A percentile compares a stretch with the other conserved stretches of the same genome.
phyloP scores from a whole-genome alignment of 495 filamentous ascomycete genomes.

The Podospora pseudocomata region DNA sequence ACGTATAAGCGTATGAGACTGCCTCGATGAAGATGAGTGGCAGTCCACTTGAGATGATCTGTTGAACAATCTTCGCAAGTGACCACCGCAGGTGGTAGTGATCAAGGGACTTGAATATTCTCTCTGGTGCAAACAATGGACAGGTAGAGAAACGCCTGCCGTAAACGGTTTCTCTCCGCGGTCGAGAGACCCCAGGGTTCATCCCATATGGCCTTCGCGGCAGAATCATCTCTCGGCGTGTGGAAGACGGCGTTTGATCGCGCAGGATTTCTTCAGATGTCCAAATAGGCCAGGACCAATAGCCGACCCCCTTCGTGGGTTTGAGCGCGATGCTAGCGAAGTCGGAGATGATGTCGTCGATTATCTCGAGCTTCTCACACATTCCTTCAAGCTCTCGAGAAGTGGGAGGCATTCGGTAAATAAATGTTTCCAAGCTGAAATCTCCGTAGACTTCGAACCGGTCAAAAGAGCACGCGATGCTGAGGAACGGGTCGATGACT shows the following conservation, averaged over 20 bases:
- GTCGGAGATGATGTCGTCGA: neutral
- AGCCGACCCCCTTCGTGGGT: neutral
- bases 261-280: no score
- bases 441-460: neutral
- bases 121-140: no score
- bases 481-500: neutral
- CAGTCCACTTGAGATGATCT: neutral
- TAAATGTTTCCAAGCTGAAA: no score
- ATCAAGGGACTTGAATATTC: neutral
- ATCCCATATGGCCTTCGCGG: no score
- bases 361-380: neutral
- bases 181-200: no score
- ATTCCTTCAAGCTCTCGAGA: neutral
- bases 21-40: neutral
- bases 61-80: neutral
- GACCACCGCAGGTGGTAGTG: neutral
- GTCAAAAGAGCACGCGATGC: neutral
- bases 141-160: no score
- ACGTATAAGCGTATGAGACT: neutral
- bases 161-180: no score
- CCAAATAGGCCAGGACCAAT: no score
- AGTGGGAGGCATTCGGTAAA: no score
- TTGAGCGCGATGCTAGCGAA: neutral
- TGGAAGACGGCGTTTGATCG: neutral
- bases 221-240: neutral